Conservation (phyloP, 345 rosid genomes). For the Limnanthes douglasii region DNA sequence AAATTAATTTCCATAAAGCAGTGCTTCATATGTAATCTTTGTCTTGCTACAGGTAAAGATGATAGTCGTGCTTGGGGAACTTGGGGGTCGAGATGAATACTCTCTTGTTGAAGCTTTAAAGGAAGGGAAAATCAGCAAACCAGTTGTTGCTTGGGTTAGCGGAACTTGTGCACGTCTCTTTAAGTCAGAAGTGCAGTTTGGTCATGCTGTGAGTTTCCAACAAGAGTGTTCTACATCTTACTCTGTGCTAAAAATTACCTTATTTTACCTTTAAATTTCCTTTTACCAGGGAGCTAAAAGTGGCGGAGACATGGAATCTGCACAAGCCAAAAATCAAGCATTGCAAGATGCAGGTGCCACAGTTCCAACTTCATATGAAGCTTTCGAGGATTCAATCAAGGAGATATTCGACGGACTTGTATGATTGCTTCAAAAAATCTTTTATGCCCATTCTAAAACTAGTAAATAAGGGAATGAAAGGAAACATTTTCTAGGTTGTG, state of each 20-base stretch:
- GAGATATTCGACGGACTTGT: slow-evolving; percentile 51
- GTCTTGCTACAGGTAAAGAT: slow-evolving; percentile 27
- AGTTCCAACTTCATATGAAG: slow-evolving; percentile 56
- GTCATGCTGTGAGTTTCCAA: slow-evolving; percentile 48
- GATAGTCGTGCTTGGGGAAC: slow-evolving; percentile 60
- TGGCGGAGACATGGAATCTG: slow-evolving; percentile 65
- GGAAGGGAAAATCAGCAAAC: slow-evolving; percentile 49
- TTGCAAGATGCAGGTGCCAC: slow-evolving; percentile 41
- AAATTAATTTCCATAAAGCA: too few relatives aligned
- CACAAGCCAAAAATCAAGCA: slow-evolving; percentile 65
- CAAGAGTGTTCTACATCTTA: neutral
- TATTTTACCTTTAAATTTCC: neutral
- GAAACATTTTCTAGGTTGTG: too few relatives aligned
- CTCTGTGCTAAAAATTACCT: neutral
- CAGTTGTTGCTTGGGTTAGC: slow-evolving; percentile 67
- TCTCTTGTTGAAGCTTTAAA: slow-evolving; percentile 59
- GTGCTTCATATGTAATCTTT: too few relatives aligned
- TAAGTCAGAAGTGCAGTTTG: slow-evolving; percentile 60
- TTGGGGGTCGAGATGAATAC: slow-evolving; percentile 58
- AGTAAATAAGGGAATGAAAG: too few relatives aligned
- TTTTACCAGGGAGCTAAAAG: slow-evolving; percentile 51
- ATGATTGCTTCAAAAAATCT: slow-evolving; percentile 11
- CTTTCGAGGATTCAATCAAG: slow-evolving; percentile 35
- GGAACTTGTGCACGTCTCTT: slow-evolving; percentile 61
- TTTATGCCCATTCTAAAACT: too few relatives aligned